Evolutionary conservation across 148 eudicot species (phyloP).

Genomic region (Rhododendron griersonianum): DNA sequence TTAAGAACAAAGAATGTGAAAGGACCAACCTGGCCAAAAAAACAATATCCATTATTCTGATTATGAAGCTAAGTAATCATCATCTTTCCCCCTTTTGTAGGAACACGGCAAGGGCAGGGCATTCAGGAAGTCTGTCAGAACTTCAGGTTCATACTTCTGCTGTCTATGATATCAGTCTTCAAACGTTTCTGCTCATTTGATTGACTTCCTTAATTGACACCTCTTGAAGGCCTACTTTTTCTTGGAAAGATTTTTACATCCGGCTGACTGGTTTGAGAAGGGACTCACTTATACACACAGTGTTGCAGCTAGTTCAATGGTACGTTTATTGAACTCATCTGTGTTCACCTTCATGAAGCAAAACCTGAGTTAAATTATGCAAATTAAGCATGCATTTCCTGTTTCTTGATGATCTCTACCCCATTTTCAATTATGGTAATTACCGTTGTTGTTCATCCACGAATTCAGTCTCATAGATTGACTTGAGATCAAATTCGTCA

Average conservation of each 20-base stretch:
- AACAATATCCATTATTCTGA: neutral
- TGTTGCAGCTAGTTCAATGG: conserved; percentile 98
- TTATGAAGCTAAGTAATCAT: neutral
- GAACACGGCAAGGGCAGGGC: conserved; percentile 83
- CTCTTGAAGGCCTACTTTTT: conserved; percentile 83
- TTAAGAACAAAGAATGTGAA: neutral
- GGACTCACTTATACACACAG: conserved; percentile 89
- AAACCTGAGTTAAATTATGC: neutral
- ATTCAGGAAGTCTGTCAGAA: conserved; percentile 70
- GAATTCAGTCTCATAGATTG: neutral
- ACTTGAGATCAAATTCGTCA: neutral
- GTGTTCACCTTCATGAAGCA: neutral
- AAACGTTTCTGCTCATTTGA: neutral
- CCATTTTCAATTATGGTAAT: neutral
- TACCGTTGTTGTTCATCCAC: neutral
- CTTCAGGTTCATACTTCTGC: conserved; percentile 50
- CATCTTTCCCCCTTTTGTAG: conserved; percentile 28
- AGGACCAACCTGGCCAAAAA: neutral
- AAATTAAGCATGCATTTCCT: neutral
- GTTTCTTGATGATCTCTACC: neutral
- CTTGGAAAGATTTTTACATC: conserved; percentile 84
- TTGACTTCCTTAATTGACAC: conserved; percentile 10
- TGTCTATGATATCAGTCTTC: neutral
- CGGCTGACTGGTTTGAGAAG: conserved; percentile 97
- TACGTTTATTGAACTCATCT: conserved; percentile 24